Base-by-base conservation (phyloP, 2,329 filamentous ascomycete species). In the Xylariomycetidae sp. region DNA sequence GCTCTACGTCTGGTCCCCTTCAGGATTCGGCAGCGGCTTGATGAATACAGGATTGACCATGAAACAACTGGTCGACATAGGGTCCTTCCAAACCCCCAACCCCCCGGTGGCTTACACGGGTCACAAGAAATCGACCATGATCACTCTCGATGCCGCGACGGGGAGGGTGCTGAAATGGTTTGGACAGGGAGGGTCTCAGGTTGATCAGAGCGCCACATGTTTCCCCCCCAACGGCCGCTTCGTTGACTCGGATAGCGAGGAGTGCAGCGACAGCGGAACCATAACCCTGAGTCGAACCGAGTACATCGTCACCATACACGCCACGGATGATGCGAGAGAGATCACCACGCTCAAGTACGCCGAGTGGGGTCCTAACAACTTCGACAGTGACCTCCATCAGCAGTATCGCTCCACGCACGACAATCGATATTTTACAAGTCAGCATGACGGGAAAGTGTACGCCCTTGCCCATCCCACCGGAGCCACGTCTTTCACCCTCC, bases 301-400 rank as follows among this genome's bases (percentile, higher is more conserved):
- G 58, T 98, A 98, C 61, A 90, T 78, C 5, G 82, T 98, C 40
- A 80, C 75, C 36, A 94, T 98, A 27, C 83, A 88, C 45, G 82
- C 86, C 40, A 76, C 73, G 27, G 76, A 84, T 46, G 81, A 78
- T 4, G 82, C 83, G 2, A 77, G 82, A 38, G 77, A 79, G 6
- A 83, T 98, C 42, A 94, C 88, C 51, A 95, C 87, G 0, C 77
- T 98, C 47, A 89, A 80, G 45, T 98, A 94, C 55, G 85, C 88
- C 9, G 92, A 98, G 58, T 98, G 92, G 92, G 82, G 80, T 1
- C 86, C 89, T 11, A 98, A 98, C 59, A 94, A 84, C 38, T 85
- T 82, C 40, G 90, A 98, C 59, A 77, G 77, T 43, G 92, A 98
- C 56, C 77, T 98, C 6, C 81, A 88, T 50, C 77, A 77, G 31